A percentile compares a stretch with the other conserved stretches of the same genome.
Conservation (phyloP, 768 basidiomycete genomes). For the Russula sp. region DNA sequence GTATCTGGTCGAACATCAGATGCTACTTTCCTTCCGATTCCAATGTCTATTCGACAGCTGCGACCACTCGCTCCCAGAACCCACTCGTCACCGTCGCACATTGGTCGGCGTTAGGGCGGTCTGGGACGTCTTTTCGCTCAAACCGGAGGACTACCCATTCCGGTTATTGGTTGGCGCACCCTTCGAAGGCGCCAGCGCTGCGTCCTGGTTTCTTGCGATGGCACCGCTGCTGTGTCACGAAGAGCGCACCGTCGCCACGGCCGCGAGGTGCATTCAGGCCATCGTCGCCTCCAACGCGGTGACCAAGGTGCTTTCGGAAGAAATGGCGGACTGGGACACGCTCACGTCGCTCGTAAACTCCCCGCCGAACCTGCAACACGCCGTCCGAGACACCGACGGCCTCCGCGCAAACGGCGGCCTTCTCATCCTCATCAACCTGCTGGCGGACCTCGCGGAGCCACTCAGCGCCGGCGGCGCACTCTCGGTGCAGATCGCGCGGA, state of each 20-base stretch:
- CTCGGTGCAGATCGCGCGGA: constrained; percentile 2
- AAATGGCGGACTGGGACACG: not conserved
- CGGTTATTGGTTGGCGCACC: not conserved
- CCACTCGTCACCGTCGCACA: not conserved
- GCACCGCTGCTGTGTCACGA: not conserved
- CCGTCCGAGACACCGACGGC: not conserved
- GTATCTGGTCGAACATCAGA: constrained; percentile 3
- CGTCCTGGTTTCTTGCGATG: not conserved
- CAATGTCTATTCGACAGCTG: constrained; percentile 7
- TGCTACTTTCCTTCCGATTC: constrained; percentile 5
- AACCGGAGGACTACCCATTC: constrained; percentile 5
- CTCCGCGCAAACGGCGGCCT: constrained; percentile 5
- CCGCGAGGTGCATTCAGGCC: constrained; percentile 1
- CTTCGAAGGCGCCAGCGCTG: constrained; percentile 1
- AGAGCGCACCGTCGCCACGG: not conserved
- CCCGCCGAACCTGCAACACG: not conserved
- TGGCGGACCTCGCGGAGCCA: not conserved
- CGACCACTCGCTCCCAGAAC: not conserved
- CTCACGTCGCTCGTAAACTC: not conserved
- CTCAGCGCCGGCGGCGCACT: not conserved
- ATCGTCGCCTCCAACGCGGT: constrained; percentile 8
- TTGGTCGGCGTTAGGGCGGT: not conserved
- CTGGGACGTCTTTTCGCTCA: constrained; percentile 1
- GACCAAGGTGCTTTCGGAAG: not conserved
- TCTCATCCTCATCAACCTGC: not conserved